Evolutionary conservation across 1,284 basidiomycete species (phyloP).

Genomic region (Pascua guehoae): DNA sequence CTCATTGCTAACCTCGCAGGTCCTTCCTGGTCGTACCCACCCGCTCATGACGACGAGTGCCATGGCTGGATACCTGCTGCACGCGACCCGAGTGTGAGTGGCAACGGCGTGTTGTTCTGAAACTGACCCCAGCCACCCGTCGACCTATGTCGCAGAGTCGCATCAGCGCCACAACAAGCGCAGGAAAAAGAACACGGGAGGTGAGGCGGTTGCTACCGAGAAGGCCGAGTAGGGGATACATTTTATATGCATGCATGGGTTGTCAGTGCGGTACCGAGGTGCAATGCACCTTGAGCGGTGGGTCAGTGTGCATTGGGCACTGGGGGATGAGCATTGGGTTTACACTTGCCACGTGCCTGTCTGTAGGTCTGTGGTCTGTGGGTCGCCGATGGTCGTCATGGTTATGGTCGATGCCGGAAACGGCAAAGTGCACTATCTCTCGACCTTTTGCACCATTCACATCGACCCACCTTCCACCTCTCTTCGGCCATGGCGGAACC

Average conservation of each 20-base stretch:
- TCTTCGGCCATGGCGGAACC: conserved; percentile 10
- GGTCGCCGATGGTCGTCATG: not conserved
- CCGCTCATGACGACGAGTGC: conserved; percentile 90
- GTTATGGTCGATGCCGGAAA: not conserved
- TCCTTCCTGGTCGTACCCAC: conserved; percentile 91
- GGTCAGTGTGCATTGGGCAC: not conserved
- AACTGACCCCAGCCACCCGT: conserved; percentile 22
- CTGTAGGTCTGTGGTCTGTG: no score
- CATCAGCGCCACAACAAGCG: conserved; percentile 28
- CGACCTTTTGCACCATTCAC: no score
- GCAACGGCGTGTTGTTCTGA: not conserved
- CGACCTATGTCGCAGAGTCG: conserved; percentile 28
- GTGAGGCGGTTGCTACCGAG: not conserved
- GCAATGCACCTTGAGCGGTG: not conserved
- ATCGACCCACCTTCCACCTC: not conserved
- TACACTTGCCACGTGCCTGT: not conserved
- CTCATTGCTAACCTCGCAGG: conserved; percentile 27
- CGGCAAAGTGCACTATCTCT: no score
- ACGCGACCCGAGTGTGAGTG: conserved; percentile 76
- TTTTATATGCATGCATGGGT: conserved; percentile 2
- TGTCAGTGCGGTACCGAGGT: not conserved
- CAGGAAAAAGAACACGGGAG: conserved; percentile 18
- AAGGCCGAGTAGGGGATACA: not conserved
- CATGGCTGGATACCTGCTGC: conserved; percentile 82
- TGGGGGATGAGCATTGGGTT: not conserved